Base-by-base conservation (phyloP, 1,284 basidiomycete species). In the Trichosporon sp. region DNA sequence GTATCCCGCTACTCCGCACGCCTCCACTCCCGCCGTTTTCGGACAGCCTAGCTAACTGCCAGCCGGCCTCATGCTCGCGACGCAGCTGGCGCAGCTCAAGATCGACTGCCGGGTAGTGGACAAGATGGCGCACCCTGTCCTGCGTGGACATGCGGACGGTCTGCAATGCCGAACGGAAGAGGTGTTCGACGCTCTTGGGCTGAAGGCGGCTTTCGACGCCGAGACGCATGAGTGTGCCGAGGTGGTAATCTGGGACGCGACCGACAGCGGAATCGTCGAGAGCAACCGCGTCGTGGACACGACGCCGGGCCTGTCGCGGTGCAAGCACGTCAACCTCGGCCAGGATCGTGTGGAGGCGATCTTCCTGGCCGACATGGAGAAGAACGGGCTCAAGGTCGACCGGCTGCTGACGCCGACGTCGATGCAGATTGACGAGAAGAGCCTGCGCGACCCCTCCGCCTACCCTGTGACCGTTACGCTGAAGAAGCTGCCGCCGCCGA, bases 301-400 rank as follows among this genome's bases (percentile, higher is more conserved):
- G 7, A 59, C 66, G 11, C 73, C 71, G 0, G 73, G 73, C 19
- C 69, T 71, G 23, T 70, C 67, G 27, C 62, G 70, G 4, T 67
- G 73, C 49, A 66, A 70, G 2, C 74, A 76, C 29, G 71, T 70
- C 19, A 70, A 74, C 34, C 63, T 76, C 1, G 73, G 70, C 0
- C 74, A 76, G 61, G 74, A 70, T 23, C 61, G 74, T 4, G 72
- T 76, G 1, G 74, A 76, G 64, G 65, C 66, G 21, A 74, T 76
- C 67, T 67, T 76, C 58, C 66, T 74, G 14, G 70, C 74, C n/a
- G 66, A 69, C 2, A 70, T 73, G 70, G 65, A 68, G 57, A 68
- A 69, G 54, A 65, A 69, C 59, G 66, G 72, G 21, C 65, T 74
- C 56, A 58, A 65, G 31, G 74, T 76, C 27, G 69, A 74, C 52